Evolutionary conservation across 1,284 basidiomycete species (phyloP), one percentile per base, ranked within the genome.

Genomic region (Cryptococcus sp.): DNA sequence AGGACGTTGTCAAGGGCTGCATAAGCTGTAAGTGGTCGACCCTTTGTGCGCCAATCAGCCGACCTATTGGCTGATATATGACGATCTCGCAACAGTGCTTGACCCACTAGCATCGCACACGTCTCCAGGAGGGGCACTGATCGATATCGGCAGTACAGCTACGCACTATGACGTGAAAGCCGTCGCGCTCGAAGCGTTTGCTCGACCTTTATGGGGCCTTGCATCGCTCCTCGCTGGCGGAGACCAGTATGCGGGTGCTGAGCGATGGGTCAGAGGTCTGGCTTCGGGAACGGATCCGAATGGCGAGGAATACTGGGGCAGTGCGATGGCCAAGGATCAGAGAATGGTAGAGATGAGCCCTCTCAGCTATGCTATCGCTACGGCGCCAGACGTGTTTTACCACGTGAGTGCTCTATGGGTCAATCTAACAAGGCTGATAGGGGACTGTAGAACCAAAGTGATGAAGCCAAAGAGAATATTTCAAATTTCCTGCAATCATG

Each of bases 261-360:
- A 72, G 20, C 78, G 87, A 44, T 89, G 88, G 88, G 76, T 85
- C 11, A 73, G 80, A 52, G 88, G 88, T 1, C 83, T 89, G 59
- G 81, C 81, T 19, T 85, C 80, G 61, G 88, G 88, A 2, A 87
- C 86, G 11, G 80, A 89, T 68, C 86, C 87, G 0, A 73, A 80
- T 10, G 80, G 82, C 55, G 79, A 81, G 3, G 88, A 89, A 75
- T 89, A 87, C 73, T 90, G 88, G 88, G 88, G 87, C 3, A 77
- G 83, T 51, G 88, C 88, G 80, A 81, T 83, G 54, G 83, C 87
- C 66, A 87, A 86, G 73, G 88, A 89, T 71, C 88, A 90, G 75
- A 76, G 88, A 25, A 90, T 90, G 88, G 88, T 89, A 0, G 88
- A 89, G 73, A 89, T 88, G 78, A 86, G 86, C 57, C 85, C 88